Evolutionary conservation across 2,329 filamentous ascomycete species (phyloP), one percentile per base, ranked within the genome.

Genomic region (Pseudocercospora cruenta): DNA sequence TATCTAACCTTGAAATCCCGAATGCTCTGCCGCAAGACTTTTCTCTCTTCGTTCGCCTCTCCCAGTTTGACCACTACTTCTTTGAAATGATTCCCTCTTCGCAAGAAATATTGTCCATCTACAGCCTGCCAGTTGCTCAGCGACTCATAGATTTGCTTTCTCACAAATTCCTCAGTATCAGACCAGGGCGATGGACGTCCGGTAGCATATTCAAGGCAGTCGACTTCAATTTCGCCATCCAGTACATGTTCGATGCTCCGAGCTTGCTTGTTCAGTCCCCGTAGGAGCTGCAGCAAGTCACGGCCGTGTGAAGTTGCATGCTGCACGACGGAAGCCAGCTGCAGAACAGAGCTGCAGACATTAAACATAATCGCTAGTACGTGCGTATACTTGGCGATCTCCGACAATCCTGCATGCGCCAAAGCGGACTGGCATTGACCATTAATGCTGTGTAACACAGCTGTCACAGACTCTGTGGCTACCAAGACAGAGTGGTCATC

Each of bases 51-150:
- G 3, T 63, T 63, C 22, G 58, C 76, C 66, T 54, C 53, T 3
- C 71, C 74, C 16, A 80, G 62, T 26, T 80, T 78, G 19, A 84
- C 73, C 1, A 71, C 45, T 1, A 87, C 77, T 66, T 84, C 82
- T 66, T 80, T 82, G 16, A 78, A 80, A 10, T 77, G 77, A 47
- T 80, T 79, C 1, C 81, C 81, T 16, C 81, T 77, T 22, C 80
- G 79, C 33, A 87, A 80, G 71, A 80, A 85, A 67, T 86, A 82
- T 59, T 74, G 78, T 1, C 76, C 79, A 31, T 79, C 76, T 8
- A 22, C 78, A 7, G 73, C 69, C 22, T 80, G 80, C 85, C 85
- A 87, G 36, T 81, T 82, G 24, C 72, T 74, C 19, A 87, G 70
- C 47, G 80, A 80, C 0, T 80, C 73, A 39, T 78, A 73, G 3